Percentiles rank a stretch among this genome's conserved stretches.
These are phyloP conservation scores for Coemansia sp. DNA, from an alignment of 192 early-diverging fungal species.

Conservation along the genomic window DNA sequence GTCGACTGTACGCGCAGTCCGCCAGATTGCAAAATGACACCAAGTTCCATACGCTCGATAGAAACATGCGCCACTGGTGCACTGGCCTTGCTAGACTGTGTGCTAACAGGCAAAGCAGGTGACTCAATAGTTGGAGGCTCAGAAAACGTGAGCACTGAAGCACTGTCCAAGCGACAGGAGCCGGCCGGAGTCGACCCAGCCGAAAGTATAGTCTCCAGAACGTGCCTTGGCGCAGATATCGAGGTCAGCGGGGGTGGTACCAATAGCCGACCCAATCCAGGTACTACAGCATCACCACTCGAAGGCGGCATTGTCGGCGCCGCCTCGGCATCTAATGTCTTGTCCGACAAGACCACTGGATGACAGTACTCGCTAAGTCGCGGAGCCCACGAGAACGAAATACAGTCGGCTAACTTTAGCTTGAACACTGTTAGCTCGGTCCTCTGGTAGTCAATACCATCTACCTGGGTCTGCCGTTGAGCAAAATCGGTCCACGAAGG, in stretches of 20 bases:
- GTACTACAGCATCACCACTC: neutral
- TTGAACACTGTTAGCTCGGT: constrained; percentile 21
- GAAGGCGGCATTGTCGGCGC: neutral
- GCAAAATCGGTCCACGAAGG: constrained; percentile 16
- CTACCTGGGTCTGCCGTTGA: constrained; percentile 2
- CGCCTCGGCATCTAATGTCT: neutral
- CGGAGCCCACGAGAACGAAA: constrained; percentile 18
- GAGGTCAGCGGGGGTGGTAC: neutral
- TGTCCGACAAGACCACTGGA: neutral
- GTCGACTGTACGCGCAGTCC: constrained; percentile 3
- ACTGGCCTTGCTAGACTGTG: neutral
- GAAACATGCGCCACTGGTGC: neutral
- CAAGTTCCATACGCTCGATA: neutral
- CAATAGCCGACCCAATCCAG: neutral
- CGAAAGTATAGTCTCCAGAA: constrained; percentile 19
- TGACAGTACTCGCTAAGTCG: constrained; percentile 7
- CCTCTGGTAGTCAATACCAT: constrained; percentile 17
- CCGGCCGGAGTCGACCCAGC: constrained; percentile 14
- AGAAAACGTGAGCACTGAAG: neutral
- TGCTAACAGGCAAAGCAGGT: neutral
- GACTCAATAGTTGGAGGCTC: neutral
- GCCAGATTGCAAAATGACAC: neutral
- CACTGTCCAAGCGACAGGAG: neutral
- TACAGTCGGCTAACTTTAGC: constrained; percentile 12
- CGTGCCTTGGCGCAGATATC: neutral